Percentiles rank a stretch among this genome's conserved stretches.
These are phyloP conservation scores for Blastobotrys capitulatus DNA, from an alignment of 1,139 yeast genomes.

Conservation along the genomic window DNA sequence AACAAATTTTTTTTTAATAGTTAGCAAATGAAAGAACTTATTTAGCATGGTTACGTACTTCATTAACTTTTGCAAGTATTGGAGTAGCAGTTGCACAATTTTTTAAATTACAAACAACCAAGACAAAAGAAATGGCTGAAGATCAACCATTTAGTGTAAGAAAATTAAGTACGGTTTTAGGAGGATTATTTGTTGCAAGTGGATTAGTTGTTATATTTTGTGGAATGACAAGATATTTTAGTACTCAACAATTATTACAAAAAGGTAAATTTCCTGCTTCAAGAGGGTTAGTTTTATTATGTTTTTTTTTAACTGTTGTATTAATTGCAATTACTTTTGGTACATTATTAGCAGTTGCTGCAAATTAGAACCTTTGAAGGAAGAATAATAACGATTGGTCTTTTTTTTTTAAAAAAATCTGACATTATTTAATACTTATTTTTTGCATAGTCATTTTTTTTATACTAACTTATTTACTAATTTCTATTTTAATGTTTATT, in stretches of 20 bases:
- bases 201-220: conserved; percentile 39
- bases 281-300: conserved; percentile 32
- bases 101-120: conserved; percentile 36
- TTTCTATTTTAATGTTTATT: no score
- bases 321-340: conserved; percentile 17
- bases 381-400: no score
- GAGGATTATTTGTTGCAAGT: conserved; percentile 38
- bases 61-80: conserved; percentile 48
- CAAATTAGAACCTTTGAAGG: background rate
- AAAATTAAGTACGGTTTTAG: conserved; percentile 24
- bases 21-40: conserved; percentile 76
- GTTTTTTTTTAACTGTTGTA: conserved; percentile 35
- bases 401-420: no score
- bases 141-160: conserved; percentile 10
- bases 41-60: conserved; percentile 70
- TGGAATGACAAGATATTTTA: conserved; percentile 42
- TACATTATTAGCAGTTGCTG: conserved; percentile 11
- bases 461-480: no score
- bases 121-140: conserved; percentile 11
- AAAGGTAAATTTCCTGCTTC: conserved; percentile 48
- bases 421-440: no score
- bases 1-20: conserved; percentile 24
- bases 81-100: conserved; percentile 55
- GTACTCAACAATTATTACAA: conserved; percentile 42
- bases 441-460: no score